Conservation (phyloP, 306 rosid species). For the Quercus variabilis region DNA sequence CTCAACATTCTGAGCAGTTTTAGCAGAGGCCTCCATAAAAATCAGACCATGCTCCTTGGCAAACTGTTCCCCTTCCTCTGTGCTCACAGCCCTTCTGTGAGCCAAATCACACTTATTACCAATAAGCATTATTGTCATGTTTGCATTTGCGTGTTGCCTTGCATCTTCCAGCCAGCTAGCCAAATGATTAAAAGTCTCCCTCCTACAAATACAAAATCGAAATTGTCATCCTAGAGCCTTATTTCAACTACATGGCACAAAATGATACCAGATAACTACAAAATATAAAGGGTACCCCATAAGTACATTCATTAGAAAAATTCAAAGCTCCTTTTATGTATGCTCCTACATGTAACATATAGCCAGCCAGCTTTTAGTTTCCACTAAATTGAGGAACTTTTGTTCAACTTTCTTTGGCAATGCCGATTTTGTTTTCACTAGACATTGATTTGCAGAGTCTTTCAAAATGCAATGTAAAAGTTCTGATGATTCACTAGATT, state of each 20-base stretch:
- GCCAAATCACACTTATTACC: conserved; percentile 98
- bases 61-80: conserved; percentile 98
- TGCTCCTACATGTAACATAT: neutral
- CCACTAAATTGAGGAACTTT: neutral
- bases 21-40: conserved; percentile 98
- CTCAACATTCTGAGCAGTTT: conserved; percentile 97
- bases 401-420: neutral
- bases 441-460: neutral
- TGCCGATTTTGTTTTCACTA: neutral
- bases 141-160: conserved; percentile 97
- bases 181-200: conserved; percentile 97
- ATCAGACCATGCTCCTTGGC: conserved; percentile 96
- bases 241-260: neutral
- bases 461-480: neutral
- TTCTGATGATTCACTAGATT: neutral
- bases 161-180: conserved; percentile 99
- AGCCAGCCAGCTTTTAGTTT: neutral
- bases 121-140: conserved; percentile 93
- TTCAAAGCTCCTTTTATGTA: neutral
- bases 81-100: conserved; percentile 98
- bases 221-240: conserved; percentile 6
- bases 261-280: neutral
- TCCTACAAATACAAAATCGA: conserved; percentile 44
- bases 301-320: neutral
- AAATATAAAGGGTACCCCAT: conserved; percentile 2